A percentile compares a stretch with the other conserved stretches of the same genome.
phyloP scores from a whole-genome alignment of 352 stramenopile species.

The Globisporangium carolinianum region DNA sequence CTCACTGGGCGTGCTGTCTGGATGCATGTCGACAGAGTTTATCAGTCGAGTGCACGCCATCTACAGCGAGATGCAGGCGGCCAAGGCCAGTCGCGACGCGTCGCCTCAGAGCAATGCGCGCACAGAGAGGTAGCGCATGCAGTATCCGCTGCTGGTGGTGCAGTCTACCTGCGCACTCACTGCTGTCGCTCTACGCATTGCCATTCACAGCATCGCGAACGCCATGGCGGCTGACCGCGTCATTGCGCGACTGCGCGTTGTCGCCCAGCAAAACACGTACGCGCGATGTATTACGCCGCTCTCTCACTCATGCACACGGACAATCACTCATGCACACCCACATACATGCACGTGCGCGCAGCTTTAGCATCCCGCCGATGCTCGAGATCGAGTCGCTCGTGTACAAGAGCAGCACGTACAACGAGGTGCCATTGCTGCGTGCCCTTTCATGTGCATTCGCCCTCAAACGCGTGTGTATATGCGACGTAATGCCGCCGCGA shows the following conservation, averaged over 20 bases:
- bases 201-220: constrained; percentile 28
- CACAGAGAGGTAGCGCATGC: constrained; percentile 26
- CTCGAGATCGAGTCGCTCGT: constrained; percentile 40
- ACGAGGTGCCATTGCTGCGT: constrained; percentile 30
- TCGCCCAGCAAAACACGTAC: constrained; percentile 42
- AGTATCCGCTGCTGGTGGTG: too few species aligned
- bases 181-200: too few species aligned
- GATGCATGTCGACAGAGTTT: constrained; percentile 26
- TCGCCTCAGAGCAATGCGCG: constrained; percentile 20
- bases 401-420: constrained; percentile 47
- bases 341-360: neutral
- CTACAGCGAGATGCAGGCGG: constrained; percentile 31
- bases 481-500: too few species aligned
- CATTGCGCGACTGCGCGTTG: constrained; percentile 35
- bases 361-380: constrained; percentile 43
- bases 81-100: constrained; percentile 17
- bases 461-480: neutral
- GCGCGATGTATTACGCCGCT: neutral
- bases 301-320: neutral
- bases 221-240: constrained; percentile 39
- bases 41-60: constrained; percentile 37
- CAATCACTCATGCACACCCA: neutral
- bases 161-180: neutral
- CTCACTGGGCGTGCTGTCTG: neutral
- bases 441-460: neutral